Conservation (phyloP, 1,139 yeast species). For the Suhomyces taliae region DNA sequence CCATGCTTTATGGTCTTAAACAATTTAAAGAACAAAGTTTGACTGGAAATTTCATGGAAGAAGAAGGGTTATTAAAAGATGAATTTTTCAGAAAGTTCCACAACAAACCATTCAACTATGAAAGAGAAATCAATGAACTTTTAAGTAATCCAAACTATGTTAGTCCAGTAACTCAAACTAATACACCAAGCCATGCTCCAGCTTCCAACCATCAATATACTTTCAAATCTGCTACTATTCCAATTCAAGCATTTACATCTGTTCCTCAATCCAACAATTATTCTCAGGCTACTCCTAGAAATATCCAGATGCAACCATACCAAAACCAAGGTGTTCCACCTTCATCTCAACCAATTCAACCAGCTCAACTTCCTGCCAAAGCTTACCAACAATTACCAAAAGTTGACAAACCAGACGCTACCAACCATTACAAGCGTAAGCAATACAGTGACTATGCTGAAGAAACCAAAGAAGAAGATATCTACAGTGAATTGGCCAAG, state of each 20-base stretch:
- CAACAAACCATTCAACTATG: slow-evolving; percentile 19
- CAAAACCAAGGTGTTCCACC: background rate
- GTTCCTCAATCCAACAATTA: slow-evolving; percentile 1
- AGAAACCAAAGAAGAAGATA: slow-evolving; percentile 13
- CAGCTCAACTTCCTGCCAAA: slow-evolving; percentile 3
- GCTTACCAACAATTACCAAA: slow-evolving; percentile 11
- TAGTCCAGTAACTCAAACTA: slow-evolving; percentile 11
- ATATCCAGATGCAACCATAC: slow-evolving; percentile 3
- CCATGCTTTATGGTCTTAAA: slow-evolving; percentile 49
- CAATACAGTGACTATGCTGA: slow-evolving; percentile 6
- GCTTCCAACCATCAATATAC: slow-evolving; percentile 12
- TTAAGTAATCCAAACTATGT: slow-evolving; percentile 17
- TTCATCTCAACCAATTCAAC: slow-evolving; percentile 4
- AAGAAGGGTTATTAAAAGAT: slow-evolving; percentile 28
- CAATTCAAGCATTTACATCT: slow-evolving; percentile 9
- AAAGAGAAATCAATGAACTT: slow-evolving; percentile 17
- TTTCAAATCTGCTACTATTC: slow-evolving; percentile 11
- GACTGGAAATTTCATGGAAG: slow-evolving; percentile 42
- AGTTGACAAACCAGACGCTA: slow-evolving; percentile 5
- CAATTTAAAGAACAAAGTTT: slow-evolving; percentile 47
- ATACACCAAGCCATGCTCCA: slow-evolving; percentile 8
- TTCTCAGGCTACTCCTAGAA: slow-evolving; percentile 1
- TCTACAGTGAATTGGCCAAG: slow-evolving; percentile 14
- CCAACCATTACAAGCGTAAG: slow-evolving; percentile 6
- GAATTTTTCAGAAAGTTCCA: slow-evolving; percentile 18